Evolutionary conservation across 2,329 filamentous ascomycete species (phyloP).

Genomic region (Lasiodiplodia gonubiensis): DNA sequence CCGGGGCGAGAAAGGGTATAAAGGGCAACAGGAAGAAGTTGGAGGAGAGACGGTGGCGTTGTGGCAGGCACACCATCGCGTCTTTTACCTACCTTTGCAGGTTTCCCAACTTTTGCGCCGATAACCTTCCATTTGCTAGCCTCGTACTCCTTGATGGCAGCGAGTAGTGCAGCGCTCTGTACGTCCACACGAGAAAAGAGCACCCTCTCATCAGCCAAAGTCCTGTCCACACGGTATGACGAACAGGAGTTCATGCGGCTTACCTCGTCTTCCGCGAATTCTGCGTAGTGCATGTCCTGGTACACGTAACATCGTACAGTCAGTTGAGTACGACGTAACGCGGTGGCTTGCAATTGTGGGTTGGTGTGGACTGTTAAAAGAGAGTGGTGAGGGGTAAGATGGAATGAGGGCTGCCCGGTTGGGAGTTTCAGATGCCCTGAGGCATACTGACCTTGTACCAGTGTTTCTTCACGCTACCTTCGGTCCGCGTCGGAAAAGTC

Average conservation of each 20-base stretch:
- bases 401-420: not conserved
- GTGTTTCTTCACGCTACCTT: constrained; percentile 98
- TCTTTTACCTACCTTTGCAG: constrained; percentile 75
- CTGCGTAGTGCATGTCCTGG: constrained; percentile 98
- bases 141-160: constrained; percentile 98
- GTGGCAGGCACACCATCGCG: constrained; percentile 8
- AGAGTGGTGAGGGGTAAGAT: constrained; percentile 3
- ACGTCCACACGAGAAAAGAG: constrained; percentile 30
- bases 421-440: not conserved
- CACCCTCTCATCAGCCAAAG: constrained; percentile 26
- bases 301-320: constrained; percentile 24
- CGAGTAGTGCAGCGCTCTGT: constrained; percentile 75
- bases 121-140: constrained; percentile 99
- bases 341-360: constrained; percentile 18
- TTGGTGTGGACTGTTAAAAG: not conserved
- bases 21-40: not conserved
- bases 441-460: constrained; percentile 79
- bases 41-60: constrained; percentile 16
- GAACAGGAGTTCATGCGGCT: constrained; percentile 38
- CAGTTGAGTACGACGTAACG: constrained; percentile 16
- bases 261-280: constrained; percentile 97
- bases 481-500: constrained; percentile 91
- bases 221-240: constrained; percentile 11
- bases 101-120: constrained; percentile 95
- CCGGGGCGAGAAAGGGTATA: not conserved